These are phyloP conservation scores for Conticribra guillardii DNA, from an alignment of 108 stramenopile species.

Conservation along the genomic window DNA sequence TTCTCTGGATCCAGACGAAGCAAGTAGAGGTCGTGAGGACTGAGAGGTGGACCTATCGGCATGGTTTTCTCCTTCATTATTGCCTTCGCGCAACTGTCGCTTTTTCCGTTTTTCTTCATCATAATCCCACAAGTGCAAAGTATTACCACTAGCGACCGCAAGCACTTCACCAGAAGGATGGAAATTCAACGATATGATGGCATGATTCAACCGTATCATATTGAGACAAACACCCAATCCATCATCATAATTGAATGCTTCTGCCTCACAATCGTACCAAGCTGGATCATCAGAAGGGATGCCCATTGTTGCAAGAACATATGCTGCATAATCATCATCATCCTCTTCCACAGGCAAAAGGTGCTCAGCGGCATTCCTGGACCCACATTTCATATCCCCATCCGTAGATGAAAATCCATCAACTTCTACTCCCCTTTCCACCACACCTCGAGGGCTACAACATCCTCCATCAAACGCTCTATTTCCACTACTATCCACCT, in stretches of 20 bases:
- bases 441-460: constrained; percentile 28
- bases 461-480: constrained; percentile 7
- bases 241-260: constrained; percentile 48
- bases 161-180: constrained; percentile 90
- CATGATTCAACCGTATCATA: constrained; percentile 84
- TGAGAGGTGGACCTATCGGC: no score
- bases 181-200: constrained; percentile 95
- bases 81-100: not conserved
- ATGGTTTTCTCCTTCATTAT: no score
- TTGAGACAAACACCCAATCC: constrained; percentile 65
- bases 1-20: no score
- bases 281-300: constrained; percentile 51
- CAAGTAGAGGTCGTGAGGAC: no score
- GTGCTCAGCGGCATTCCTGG: not conserved
- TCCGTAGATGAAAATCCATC: no score
- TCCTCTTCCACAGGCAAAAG: constrained; percentile 9
- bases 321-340: constrained; percentile 40
- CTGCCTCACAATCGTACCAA: constrained; percentile 45
- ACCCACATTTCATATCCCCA: not conserved
- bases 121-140: constrained; percentile 94
- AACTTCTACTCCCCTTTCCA: constrained; percentile 20
- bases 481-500: constrained; percentile 10
- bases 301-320: constrained; percentile 23
- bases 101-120: constrained; percentile 46
- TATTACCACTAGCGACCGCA: constrained; percentile 89